These are phyloP conservation scores for Hepatocystis sp. DNA, from an alignment of 169 alveolate genomes.

Conservation along the genomic window DNA sequence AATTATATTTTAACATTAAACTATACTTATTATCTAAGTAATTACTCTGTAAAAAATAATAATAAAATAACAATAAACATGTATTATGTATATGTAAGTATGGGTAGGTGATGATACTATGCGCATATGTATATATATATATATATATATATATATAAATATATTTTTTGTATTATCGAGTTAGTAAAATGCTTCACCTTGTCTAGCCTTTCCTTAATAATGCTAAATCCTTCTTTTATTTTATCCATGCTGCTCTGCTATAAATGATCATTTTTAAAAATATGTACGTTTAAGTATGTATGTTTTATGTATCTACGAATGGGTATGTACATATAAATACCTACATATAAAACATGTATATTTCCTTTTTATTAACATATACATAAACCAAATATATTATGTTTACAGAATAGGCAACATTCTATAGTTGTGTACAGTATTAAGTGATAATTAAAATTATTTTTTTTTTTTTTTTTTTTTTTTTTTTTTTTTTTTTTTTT, in stretches of 20 bases:
- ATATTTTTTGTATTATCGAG: no score
- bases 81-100: background rate
- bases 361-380: no score
- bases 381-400: no score
- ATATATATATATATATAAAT: no score
- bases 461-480: no score
- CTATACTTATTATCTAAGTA: constrained; percentile 56
- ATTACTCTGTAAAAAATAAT: constrained; percentile 10
- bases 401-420: no score
- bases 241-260: constrained; percentile 52
- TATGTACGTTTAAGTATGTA: background rate
- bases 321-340: background rate
- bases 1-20: constrained; percentile 62
- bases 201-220: constrained; percentile 41
- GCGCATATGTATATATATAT: no score
- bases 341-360: no score
- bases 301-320: background rate
- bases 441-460: no score
- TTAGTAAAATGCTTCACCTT: constrained; percentile 17
- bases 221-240: constrained; percentile 40
- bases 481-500: constrained; percentile 4
- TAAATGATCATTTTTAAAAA: background rate
- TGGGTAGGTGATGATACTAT: no score
- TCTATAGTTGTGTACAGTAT: no score
- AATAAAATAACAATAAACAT: background rate